phyloP scores from a whole-genome alignment of 352 stramenopile species.

The Phytophthora foliorum region DNA sequence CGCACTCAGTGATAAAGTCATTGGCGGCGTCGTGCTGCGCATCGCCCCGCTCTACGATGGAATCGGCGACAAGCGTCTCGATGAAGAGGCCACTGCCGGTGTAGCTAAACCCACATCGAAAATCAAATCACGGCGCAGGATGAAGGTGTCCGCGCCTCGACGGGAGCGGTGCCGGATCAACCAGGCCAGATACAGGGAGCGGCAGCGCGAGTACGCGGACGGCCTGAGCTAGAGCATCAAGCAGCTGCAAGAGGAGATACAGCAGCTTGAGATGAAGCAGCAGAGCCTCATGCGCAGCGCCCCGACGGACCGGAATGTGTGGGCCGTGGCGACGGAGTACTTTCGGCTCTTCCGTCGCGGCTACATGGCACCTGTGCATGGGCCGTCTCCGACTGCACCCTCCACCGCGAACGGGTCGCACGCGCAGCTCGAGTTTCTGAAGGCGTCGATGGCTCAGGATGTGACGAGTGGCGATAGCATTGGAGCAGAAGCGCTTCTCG shows the following conservation, averaged over 20 bases:
- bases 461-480: slow-evolving; percentile 11
- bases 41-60: slow-evolving; percentile 1
- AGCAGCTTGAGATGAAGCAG: slow-evolving; percentile 4
- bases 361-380: slow-evolving; percentile 2
- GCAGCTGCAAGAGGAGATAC: slow-evolving; percentile 13
- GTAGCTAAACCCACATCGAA: background rate
- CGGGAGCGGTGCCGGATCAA: slow-evolving; percentile 28
- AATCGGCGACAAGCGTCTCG: background rate
- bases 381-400: background rate
- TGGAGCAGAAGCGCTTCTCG: slow-evolving; percentile 10
- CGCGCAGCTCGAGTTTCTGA: slow-evolving; percentile 20
- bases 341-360: slow-evolving; percentile 21
- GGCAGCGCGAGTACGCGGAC: slow-evolving; percentile 12
- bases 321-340: slow-evolving; percentile 23
- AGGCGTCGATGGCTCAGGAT: slow-evolving; percentile 1
- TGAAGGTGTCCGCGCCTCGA: slow-evolving; percentile 10
- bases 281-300: background rate
- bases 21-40: slow-evolving; percentile 9
- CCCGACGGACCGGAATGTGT: slow-evolving; percentile 7
- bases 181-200: slow-evolving; percentile 20
- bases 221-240: slow-evolving; percentile 1
- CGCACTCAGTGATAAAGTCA: slow-evolving; percentile 2
- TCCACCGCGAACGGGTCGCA: background rate
- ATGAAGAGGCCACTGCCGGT: background rate
- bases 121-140: background rate